Evolutionary conservation across 306 rosid genomes (phyloP).

Genomic region (Quercus agrifolia): DNA sequence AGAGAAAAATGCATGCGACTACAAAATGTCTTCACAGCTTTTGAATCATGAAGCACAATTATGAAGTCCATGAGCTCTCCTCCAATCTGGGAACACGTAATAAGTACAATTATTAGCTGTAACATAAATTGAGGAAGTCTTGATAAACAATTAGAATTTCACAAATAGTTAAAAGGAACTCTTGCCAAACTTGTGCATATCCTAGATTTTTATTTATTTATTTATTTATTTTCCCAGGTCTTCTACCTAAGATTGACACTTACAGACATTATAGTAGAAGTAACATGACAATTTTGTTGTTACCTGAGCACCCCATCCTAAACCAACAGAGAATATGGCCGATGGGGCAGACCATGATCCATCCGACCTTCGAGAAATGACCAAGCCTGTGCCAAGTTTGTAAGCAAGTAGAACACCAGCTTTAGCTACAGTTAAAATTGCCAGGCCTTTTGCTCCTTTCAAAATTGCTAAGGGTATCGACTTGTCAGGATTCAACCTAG

Average conservation of each 20-base stretch:
- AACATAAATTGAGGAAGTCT: constrained; percentile 2
- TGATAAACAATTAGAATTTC: background rate
- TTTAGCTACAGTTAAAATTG: constrained; percentile 87
- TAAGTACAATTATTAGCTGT: constrained; percentile 12
- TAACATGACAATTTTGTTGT: constrained; percentile 1
- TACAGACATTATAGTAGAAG: background rate
- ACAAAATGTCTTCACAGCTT: constrained; percentile 93
- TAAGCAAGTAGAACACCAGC: constrained; percentile 83
- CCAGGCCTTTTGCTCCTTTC: constrained; percentile 83
- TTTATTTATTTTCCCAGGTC: too few species aligned
- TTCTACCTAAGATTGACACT: background rate
- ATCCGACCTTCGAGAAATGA: constrained; percentile 81
- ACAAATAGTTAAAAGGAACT: background rate
- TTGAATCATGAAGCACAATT: constrained; percentile 70
- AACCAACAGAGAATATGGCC: constrained; percentile 77
- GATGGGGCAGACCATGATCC: constrained; percentile 99
- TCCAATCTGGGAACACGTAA: constrained; percentile 61
- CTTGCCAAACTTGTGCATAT: background rate
- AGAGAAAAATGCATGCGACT: constrained; percentile 92
- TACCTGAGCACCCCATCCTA: constrained; percentile 99
- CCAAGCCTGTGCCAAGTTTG: constrained; percentile 97
- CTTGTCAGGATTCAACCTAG: constrained; percentile 81
- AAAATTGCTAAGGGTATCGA: constrained; percentile 81
- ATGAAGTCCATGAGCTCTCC: constrained; percentile 95
- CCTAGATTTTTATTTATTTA: background rate